Evolutionary conservation across 2,329 filamentous ascomycete genomes (phyloP), one percentile per base, ranked within the genome.

Genomic region (Zasmidium citrigriseum): DNA sequence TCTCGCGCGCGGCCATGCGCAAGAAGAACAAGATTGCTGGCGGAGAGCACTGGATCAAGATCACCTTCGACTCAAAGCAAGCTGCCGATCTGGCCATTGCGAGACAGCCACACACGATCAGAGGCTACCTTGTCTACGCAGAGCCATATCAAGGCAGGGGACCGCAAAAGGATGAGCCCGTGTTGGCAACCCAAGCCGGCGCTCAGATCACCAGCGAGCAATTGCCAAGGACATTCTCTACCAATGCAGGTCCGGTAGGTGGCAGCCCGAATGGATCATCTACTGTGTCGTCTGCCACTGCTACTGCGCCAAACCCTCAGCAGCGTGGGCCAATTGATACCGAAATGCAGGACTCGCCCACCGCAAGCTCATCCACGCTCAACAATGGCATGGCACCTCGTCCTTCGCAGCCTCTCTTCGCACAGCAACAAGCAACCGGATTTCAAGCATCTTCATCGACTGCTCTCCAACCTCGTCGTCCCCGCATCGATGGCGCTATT

Each of bases 11-110:
- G 38, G 90, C 96, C 68, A 86, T 92, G 56, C 81, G 83, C 54
- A 89, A 93, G 73, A 90, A 93, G 70, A 91, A 93, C 75, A 85
- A 83, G 61, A 92, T 91, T 62, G 89, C 88, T 47, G 90, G 91
- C 51, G 93, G 93, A 46, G 84, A 89, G 66, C 90, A 96, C 78
- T 98, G 93, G 93, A 91, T 97, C 61, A 82, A 82, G 61, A 76
- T 82, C 55, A 82, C 80, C 1, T 82, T 82, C 59, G 77, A 81
- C 64, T 78, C 76, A 3, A 73, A 76, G 18, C 75, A 78, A 61
- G 77, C 79, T 2, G 79, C 79, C 0, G 80, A 82, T 59, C 70
- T 77, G 58, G 80, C 79, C 21, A 77, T 76, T 61, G 75, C 79
- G 57, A 74, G 76, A 58, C 77, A 74, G 27, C 80, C 80, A 9